Conservation (phyloP, 805 yeast species). For the Ogataea degrootiae region DNA sequence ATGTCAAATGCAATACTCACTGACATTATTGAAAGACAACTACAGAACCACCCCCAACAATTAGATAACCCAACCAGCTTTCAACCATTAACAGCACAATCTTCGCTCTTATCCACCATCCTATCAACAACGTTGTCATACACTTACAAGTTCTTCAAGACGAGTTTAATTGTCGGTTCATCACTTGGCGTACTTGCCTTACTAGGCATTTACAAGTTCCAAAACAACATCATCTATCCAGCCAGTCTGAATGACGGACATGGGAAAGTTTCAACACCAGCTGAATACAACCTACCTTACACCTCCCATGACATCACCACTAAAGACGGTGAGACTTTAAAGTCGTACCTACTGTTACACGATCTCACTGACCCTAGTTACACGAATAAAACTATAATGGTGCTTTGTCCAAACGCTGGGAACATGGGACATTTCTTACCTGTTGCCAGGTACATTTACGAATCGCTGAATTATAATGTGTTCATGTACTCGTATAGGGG, state of each 20-base stretch:
- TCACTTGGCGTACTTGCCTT: slow-evolving; percentile 42
- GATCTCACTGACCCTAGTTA: slow-evolving; percentile 35
- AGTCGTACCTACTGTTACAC: slow-evolving; percentile 58
- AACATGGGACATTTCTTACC: slow-evolving; percentile 91
- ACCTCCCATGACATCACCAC: slow-evolving; percentile 60
- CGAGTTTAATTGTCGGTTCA: slow-evolving; percentile 39
- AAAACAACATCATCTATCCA: slow-evolving; percentile 74
- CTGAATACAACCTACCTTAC: slow-evolving; percentile 57
- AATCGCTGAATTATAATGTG: slow-evolving; percentile 65
- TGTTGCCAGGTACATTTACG: slow-evolving; percentile 64
- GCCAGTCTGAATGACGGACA: slow-evolving; percentile 71
- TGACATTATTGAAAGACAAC: no score
- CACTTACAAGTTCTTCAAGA: slow-evolving; percentile 23
- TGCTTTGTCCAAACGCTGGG: slow-evolving; percentile 92
- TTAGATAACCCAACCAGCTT: no score
- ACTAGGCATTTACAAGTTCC: slow-evolving; percentile 55
- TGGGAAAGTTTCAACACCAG: slow-evolving; percentile 74
- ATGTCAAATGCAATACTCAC: no score
- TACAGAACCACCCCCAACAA: no score
- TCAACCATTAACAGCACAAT: no score
- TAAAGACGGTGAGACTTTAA: slow-evolving; percentile 62
- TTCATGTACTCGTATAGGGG: slow-evolving; percentile 88
- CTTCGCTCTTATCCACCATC: no score
- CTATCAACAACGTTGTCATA: background rate
- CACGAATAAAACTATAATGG: slow-evolving; percentile 62